Evolutionary conservation across 2,329 filamentous ascomycete genomes (phyloP).

Genomic region (Fusarium sp.): DNA sequence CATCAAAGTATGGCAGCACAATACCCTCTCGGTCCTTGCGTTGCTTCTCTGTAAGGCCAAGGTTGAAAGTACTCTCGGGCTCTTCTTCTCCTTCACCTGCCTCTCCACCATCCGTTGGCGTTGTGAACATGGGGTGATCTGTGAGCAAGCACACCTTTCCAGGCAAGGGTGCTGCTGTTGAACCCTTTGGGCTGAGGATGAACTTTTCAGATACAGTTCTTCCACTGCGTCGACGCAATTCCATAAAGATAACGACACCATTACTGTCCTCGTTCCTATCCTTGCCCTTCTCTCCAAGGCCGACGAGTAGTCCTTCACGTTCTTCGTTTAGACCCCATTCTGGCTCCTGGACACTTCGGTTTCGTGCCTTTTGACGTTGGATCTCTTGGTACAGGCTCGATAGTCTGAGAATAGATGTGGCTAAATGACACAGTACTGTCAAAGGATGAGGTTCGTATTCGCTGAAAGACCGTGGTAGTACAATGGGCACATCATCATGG

Average conservation of each 20-base stretch:
- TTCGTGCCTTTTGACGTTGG: slow-evolving; percentile 76
- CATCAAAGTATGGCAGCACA: slow-evolving; percentile 95
- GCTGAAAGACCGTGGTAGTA: slow-evolving; percentile 55
- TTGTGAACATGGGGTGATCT: slow-evolving; percentile 78
- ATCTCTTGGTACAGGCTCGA: slow-evolving; percentile 80
- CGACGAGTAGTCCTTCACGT: slow-evolving; percentile 81
- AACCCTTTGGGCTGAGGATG: slow-evolving; percentile 56
- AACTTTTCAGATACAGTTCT: slow-evolving; percentile 78
- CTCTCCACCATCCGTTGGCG: slow-evolving; percentile 51
- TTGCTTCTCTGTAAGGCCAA: slow-evolving; percentile 92
- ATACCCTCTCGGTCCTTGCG: slow-evolving; percentile 86
- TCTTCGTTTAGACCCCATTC: slow-evolving; percentile 82
- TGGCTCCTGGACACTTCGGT: slow-evolving; percentile 79
- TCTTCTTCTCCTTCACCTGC: slow-evolving; percentile 61
- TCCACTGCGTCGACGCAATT: slow-evolving; percentile 85
- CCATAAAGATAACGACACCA: slow-evolving; percentile 82
- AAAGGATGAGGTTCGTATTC: slow-evolving; percentile 76
- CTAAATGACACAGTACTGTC: slow-evolving; percentile 80
- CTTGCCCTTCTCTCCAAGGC: slow-evolving; percentile 65
- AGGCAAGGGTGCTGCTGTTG: slow-evolving; percentile 24
- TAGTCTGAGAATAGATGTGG: slow-evolving; percentile 84
- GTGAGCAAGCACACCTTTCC: slow-evolving; percentile 70
- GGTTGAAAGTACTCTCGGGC: slow-evolving; percentile 81
- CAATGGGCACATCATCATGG: slow-evolving; percentile 80
- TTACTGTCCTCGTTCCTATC: slow-evolving; percentile 49